phyloP scores from a whole-genome alignment of 768 basidiomycete genomes.

The Hydnum rufescens region DNA sequence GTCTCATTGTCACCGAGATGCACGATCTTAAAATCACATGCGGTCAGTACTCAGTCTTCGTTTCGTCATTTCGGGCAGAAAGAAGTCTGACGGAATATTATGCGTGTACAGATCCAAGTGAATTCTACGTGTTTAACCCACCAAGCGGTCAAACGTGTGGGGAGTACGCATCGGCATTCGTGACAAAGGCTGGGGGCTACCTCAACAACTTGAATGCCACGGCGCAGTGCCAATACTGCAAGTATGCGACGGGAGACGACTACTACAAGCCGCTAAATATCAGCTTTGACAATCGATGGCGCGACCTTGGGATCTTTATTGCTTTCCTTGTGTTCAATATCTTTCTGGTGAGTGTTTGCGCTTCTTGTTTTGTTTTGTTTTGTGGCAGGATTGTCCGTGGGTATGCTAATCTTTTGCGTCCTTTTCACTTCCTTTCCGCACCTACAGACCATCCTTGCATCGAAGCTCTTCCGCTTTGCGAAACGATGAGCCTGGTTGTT shows the following conservation, averaged over 20 bases:
- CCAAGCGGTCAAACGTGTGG: slow-evolving; percentile 55
- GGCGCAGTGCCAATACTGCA: slow-evolving; percentile 49
- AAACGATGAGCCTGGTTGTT: slow-evolving; percentile 33
- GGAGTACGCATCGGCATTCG: slow-evolving; percentile 52
- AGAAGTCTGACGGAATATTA: too few species aligned
- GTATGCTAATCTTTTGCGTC: background rate
- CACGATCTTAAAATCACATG: slow-evolving; percentile 17
- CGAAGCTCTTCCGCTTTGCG: slow-evolving; percentile 50
- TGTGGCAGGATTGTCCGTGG: background rate
- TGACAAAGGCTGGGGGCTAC: slow-evolving; percentile 45
- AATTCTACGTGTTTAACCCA: slow-evolving; percentile 53
- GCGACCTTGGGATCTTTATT: slow-evolving; percentile 47
- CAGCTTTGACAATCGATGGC: slow-evolving; percentile 37
- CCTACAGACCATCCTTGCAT: slow-evolving; percentile 32
- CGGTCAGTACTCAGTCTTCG: background rate
- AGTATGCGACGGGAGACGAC: slow-evolving; percentile 44
- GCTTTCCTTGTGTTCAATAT: slow-evolving; percentile 32
- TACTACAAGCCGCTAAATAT: slow-evolving; percentile 55
- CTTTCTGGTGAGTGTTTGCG: background rate
- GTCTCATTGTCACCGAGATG: slow-evolving; percentile 61
- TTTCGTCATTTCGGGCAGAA: background rate
- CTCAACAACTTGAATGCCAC: slow-evolving; percentile 46
- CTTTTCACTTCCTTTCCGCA: slow-evolving; percentile 21
- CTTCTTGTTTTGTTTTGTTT: too few species aligned
- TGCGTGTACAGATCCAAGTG: too few species aligned